Conservation (phyloP, 257 asterid species). For the Sherardia arvensis region DNA sequence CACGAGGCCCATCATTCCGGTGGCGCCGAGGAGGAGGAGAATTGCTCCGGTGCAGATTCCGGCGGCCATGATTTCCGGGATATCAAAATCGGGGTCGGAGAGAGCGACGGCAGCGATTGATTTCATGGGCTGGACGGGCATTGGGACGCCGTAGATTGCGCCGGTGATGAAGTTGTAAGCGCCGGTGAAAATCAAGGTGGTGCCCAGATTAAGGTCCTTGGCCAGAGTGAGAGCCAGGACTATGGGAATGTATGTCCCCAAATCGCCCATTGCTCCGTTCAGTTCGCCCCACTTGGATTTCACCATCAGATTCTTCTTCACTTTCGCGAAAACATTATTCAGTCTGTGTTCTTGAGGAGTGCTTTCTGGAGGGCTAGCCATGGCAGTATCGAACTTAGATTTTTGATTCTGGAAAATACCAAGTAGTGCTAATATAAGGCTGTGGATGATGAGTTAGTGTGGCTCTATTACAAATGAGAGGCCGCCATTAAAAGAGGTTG, state of each 20-base stretch:
- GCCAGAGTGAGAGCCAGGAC: conserved; percentile 55
- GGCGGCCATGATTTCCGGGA: conserved; percentile 79
- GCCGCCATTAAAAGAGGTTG: conserved; percentile 18
- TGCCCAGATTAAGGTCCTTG: conserved; percentile 63
- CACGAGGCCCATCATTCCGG: conserved; percentile 60
- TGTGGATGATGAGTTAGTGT: neutral
- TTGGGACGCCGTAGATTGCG: conserved; percentile 62
- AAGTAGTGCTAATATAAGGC: neutral
- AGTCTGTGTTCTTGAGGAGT: too few species aligned
- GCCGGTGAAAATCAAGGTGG: conserved; percentile 69
- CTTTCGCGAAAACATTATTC: conserved; percentile 15
- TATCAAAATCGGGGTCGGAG: conserved; percentile 38
- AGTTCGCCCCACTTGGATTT: conserved; percentile 58
- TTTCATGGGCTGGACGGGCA: conserved; percentile 88
- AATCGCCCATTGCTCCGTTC: conserved; percentile 83
- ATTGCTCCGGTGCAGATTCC: conserved; percentile 64
- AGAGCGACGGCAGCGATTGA: conserved; percentile 82
- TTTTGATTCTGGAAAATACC: neutral
- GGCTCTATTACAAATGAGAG: conserved; percentile 23
- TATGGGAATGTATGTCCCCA: conserved; percentile 72
- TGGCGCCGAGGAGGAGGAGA: conserved; percentile 38
- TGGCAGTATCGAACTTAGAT: neutral
- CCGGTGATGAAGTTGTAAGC: conserved; percentile 55
- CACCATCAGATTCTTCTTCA: conserved; percentile 37
- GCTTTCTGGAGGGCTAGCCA: conserved; percentile 22